phyloP scores from a whole-genome alignment of 352 stramenopile genomes.

The Phytophthora chlamydospora region DNA sequence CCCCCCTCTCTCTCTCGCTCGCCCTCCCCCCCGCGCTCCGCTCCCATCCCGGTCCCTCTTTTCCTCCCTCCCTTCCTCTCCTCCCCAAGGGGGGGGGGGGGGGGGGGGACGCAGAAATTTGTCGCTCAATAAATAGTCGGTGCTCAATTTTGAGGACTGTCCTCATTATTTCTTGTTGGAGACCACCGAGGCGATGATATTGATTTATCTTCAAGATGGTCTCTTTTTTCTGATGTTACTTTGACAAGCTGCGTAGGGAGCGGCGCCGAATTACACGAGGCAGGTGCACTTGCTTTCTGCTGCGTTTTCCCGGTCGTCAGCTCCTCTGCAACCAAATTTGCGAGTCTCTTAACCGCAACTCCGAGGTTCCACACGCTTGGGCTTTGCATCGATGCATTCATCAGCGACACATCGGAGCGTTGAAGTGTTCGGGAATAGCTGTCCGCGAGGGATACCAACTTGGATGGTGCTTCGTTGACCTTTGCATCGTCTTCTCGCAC shows the following conservation, averaged over 20 bases:
- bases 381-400: conserved; percentile 38
- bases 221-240: background rate
- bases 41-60: no score
- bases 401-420: conserved; percentile 30
- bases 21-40: no score
- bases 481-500: conserved; percentile 31
- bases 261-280: background rate
- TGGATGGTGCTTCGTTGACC: conserved; percentile 20
- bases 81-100: no score
- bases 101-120: conserved; percentile 37
- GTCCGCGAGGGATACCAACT: conserved; percentile 20
- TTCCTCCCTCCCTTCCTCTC: no score
- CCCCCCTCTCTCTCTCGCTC: no score
- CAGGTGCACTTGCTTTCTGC: conserved; percentile 2
- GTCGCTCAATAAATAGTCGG: conserved; percentile 44
- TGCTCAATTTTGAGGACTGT: conserved; percentile 24
- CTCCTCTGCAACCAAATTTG: conserved; percentile 21
- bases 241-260: background rate
- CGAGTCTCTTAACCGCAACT: background rate
- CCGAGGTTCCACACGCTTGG: conserved; percentile 38
- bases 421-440: conserved; percentile 24
- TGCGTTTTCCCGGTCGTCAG: background rate
- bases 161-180: conserved; percentile 8
- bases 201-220: background rate
- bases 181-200: background rate